phyloP scores from a whole-genome alignment of 2,329 filamentous ascomycete genomes.

The Nemania sp. region DNA sequence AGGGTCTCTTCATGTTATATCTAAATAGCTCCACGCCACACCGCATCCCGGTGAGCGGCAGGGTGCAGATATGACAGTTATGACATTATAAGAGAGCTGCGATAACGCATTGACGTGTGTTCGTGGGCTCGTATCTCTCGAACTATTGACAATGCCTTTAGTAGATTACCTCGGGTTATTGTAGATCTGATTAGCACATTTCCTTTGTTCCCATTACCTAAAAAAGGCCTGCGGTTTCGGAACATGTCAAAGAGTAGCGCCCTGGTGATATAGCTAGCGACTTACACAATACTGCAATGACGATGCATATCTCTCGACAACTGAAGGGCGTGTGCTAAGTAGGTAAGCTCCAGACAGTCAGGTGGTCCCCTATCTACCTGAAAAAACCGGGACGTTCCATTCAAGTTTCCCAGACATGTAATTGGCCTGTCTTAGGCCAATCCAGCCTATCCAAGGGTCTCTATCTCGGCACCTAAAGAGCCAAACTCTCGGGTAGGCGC shows the following conservation, averaged over 20 bases:
- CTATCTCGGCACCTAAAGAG: not conserved
- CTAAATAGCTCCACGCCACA: not conserved
- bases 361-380: not conserved
- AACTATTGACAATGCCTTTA: not conserved
- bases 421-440: not conserved
- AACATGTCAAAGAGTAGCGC: not conserved
- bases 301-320: slow-evolving; percentile 1
- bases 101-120: not conserved
- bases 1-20: slow-evolving; percentile 1
- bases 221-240: slow-evolving; percentile 15
- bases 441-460: not conserved
- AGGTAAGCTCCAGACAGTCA: slow-evolving; percentile 1
- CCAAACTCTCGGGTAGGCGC: not conserved
- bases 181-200: not conserved
- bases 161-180: not conserved
- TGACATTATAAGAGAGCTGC: not conserved
- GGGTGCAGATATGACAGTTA: slow-evolving; percentile 1
- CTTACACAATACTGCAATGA: not conserved
- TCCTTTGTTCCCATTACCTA: slow-evolving; percentile 11
- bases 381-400: slow-evolving; percentile 6
- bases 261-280: not conserved
- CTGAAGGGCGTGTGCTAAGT: slow-evolving; percentile 12
- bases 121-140: not conserved
- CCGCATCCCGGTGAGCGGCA: slow-evolving; percentile 4
- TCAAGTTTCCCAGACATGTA: not conserved